These are phyloP conservation scores for Scutellaria barbata DNA, from an alignment of 257 asterid genomes.

Conservation along the genomic window DNA sequence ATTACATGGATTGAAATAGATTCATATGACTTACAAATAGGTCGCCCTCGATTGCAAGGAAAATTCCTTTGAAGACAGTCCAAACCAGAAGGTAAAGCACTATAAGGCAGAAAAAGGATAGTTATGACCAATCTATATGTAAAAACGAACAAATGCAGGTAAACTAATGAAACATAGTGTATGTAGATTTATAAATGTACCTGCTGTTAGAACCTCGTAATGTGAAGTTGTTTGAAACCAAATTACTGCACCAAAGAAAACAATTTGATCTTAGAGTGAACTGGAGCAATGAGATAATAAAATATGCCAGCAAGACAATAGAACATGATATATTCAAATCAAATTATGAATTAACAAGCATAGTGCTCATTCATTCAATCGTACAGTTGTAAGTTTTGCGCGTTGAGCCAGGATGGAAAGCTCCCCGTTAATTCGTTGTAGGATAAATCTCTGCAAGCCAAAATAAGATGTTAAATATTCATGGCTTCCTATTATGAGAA, in stretches of 20 bases:
- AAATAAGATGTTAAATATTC: slow-evolving; percentile 16
- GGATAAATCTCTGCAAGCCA: slow-evolving; percentile 67
- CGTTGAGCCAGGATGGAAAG: slow-evolving; percentile 74
- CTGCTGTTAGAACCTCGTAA: slow-evolving; percentile 49
- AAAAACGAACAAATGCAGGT: neutral
- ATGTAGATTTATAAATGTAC: slow-evolving; percentile 37
- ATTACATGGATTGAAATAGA: neutral
- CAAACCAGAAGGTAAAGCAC: slow-evolving; percentile 66
- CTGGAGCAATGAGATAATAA: neutral
- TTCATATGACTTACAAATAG: slow-evolving; percentile 54
- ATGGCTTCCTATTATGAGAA: neutral
- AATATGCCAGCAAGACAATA: neutral
- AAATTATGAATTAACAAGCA: slow-evolving; percentile 13
- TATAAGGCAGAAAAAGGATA: slow-evolving; percentile 34
- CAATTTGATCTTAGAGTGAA: neutral
- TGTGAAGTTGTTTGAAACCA: slow-evolving; percentile 77
- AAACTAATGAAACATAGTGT: neutral
- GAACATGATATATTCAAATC: neutral
- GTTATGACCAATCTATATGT: slow-evolving; percentile 11
- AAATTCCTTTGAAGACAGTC: slow-evolving; percentile 76
- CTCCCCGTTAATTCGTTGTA: slow-evolving; percentile 76
- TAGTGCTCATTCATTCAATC: neutral
- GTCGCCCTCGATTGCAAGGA: slow-evolving; percentile 64
- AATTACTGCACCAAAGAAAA: slow-evolving; percentile 50
- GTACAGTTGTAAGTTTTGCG: slow-evolving; percentile 61